Base-by-base conservation (phyloP, 2,329 filamentous ascomycete species). In the Teratosphaeria gauchensis region DNA sequence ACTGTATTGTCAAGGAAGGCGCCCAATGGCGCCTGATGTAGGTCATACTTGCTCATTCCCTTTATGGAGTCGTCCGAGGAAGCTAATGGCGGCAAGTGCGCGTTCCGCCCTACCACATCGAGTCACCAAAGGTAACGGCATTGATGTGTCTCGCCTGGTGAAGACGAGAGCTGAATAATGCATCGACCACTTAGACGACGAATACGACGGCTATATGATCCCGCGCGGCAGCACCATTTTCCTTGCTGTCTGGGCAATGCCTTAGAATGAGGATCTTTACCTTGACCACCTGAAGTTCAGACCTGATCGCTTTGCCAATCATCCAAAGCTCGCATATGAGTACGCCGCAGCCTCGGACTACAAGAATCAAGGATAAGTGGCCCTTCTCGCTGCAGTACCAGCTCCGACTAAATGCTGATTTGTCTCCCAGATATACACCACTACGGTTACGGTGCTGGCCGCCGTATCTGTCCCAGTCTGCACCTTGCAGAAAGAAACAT, bases 401-500 rank as follows among this genome's bases (percentile, higher is more conserved):
- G 33, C 33, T 9, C 33, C 33, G 33, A 35, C 33, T 35, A 35
- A 35, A 35, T 7, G 33, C 33, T 35, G 33, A 35, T 35, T 35
- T 35, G 33, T 35, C 33, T 35, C 6, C 14, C 14, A 14, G 33
- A 2, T 35, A 35, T 35, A 35, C 33, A 54, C 61, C 78, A 80
- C 54, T 81, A 78, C 64, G 69, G 69, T 1, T 82, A 80, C 62
- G 79, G 78, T 0, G 75, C 73, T 9, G 80, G 79, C 0, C 71
- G 80, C 5, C 72, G 79, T 6, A 73, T 77, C 33, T 82, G 79
- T 60, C 73, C 75, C 1, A 79, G 80, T 0, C 75, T 80, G 62
- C 80, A 84, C 56, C 74, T 84, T 0, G 68, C 66, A 3, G 76
- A 80, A 51, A 76, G 79, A 0, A 82, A 76, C 0, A 71, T 84